Evolutionary conservation across 1,139 yeast genomes (phyloP).

Genomic region (Debaryomyces nepalensis): DNA sequence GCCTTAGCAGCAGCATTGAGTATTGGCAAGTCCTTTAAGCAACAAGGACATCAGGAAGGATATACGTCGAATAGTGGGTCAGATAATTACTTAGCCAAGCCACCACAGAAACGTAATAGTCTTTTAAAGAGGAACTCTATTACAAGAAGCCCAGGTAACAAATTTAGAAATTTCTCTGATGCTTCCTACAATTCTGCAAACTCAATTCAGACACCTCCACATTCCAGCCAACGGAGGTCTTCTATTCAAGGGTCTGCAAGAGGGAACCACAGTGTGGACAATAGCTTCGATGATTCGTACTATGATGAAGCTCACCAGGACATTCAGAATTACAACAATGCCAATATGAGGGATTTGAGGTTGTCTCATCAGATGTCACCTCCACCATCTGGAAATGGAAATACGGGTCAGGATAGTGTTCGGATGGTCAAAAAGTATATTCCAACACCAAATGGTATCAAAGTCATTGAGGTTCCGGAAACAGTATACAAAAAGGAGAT

Average conservation of each 20-base stretch:
- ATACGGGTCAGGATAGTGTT: slow-evolving; percentile 18
- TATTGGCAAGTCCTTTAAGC: slow-evolving; percentile 40
- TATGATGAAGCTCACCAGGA: slow-evolving; percentile 37
- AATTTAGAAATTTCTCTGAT: slow-evolving; percentile 20
- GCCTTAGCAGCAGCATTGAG: slow-evolving; percentile 55
- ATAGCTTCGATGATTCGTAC: slow-evolving; percentile 34
- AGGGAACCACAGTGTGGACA: slow-evolving; percentile 32
- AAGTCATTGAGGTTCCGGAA: slow-evolving; percentile 53
- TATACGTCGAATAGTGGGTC: not conserved
- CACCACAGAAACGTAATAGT: slow-evolving; percentile 19
- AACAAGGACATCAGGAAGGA: slow-evolving; percentile 1
- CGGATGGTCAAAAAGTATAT: slow-evolving; percentile 54
- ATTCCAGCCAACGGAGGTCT: slow-evolving; percentile 6
- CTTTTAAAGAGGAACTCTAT: slow-evolving; percentile 22
- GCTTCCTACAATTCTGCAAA: slow-evolving; percentile 21
- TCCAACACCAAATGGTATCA: slow-evolving; percentile 54
- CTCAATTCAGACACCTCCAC: slow-evolving; percentile 6
- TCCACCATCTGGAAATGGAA: slow-evolving; percentile 11
- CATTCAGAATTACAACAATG: slow-evolving; percentile 22
- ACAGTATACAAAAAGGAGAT: slow-evolving; percentile 42
- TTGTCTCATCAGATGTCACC: slow-evolving; percentile 19
- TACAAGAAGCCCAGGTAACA: slow-evolving; percentile 8
- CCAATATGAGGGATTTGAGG: slow-evolving; percentile 31
- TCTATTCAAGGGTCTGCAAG: slow-evolving; percentile 10
- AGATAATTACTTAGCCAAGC: slow-evolving; percentile 10